Base-by-base conservation (phyloP, 2,329 filamentous ascomycete species). In the Sporothrix curviconia region DNA sequence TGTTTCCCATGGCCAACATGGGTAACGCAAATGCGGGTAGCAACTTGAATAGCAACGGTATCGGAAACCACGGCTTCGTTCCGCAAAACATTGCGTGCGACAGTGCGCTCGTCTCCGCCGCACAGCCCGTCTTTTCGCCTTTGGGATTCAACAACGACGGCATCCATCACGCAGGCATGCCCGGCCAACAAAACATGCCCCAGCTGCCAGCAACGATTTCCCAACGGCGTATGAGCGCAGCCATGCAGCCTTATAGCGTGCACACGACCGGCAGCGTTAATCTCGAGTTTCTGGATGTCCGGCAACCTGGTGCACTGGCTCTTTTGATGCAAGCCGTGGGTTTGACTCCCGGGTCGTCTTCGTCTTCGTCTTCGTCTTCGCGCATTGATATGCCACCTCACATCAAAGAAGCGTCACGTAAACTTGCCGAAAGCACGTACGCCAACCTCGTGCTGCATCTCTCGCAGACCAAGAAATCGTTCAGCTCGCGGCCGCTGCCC, bases 371-470 rank as follows among this genome's bases (percentile, higher is more conserved):
- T n/a, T n/a, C n/a, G n/a, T n/a, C n/a, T n/a, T n/a, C n/a, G n/a
- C n/a, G n/a, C n/a, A n/a, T n/a, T n/a, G 60, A 62, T 3, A 43
- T 47, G 3, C 69, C 70, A 15, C 55, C 66, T 15, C 72, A 71
- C 8, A 89, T 89, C 66, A 85, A 83, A 62, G 87, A 90, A 62
- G 86, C 83, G 61, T 81, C 82, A 2, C 72, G 91, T 24, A 75
- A 80, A 14, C 85, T 84, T 72, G 88, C 87, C n/a, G 85, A 91
- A 67, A 78, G 78, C 62, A 80, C 85, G 32, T 92, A 92, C 69
- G 76, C 87, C 49, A 85, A 90, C 61, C 77, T 92, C 7, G 72
- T 92, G 3, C 73, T 82, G 9, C 83, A 82, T 62, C 74, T 89
- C 7, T 83, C 87, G 60, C 78, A 82, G 54, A 76, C 75, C 19